These are phyloP conservation scores for Zymoseptoria passerinii DNA, from an alignment of 2,329 filamentous ascomycete species.

Conservation along the genomic window DNA sequence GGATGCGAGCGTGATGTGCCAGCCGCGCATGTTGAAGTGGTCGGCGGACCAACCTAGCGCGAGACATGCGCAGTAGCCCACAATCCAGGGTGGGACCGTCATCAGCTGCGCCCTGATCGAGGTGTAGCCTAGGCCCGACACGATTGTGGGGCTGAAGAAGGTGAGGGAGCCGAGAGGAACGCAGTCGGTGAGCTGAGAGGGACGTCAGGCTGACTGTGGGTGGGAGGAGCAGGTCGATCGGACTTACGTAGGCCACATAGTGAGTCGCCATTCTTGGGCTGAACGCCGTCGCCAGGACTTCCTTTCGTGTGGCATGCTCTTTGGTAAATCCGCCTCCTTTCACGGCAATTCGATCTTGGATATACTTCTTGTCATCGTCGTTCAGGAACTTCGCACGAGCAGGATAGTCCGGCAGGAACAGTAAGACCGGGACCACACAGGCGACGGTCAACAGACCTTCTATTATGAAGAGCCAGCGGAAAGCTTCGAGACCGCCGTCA, in stretches of 20 bases:
- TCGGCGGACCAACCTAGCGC: slow-evolving; percentile 23
- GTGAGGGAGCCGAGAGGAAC: slow-evolving; percentile 29
- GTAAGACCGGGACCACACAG: slow-evolving; percentile 20
- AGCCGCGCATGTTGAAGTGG: slow-evolving; percentile 18
- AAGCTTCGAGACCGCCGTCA: slow-evolving; percentile 33
- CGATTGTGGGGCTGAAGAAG: slow-evolving; percentile 48
- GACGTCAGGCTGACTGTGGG: neutral
- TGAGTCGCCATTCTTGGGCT: slow-evolving; percentile 33
- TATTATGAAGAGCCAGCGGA: slow-evolving; percentile 35
- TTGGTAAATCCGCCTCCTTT: slow-evolving; percentile 33
- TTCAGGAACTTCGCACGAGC: slow-evolving; percentile 22
- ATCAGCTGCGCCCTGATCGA: slow-evolving; percentile 36
- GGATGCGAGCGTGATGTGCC: slow-evolving; percentile 18
- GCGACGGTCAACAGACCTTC: slow-evolving; percentile 22
- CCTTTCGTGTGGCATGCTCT: slow-evolving; percentile 29
- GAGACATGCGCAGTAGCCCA: slow-evolving; percentile 27
- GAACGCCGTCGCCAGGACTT: slow-evolving; percentile 32
- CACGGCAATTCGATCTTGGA: slow-evolving; percentile 19
- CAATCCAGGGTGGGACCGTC: slow-evolving; percentile 30
- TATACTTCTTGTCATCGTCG: slow-evolving; percentile 22
- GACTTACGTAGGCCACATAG: slow-evolving; percentile 26
- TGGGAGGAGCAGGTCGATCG: neutral
- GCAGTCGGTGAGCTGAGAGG: slow-evolving; percentile 19
- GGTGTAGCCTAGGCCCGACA: slow-evolving; percentile 43
- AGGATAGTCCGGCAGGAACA: slow-evolving; percentile 26